phyloP scores from a whole-genome alignment of 169 alveolate species.

The Perkinsus olseni region DNA sequence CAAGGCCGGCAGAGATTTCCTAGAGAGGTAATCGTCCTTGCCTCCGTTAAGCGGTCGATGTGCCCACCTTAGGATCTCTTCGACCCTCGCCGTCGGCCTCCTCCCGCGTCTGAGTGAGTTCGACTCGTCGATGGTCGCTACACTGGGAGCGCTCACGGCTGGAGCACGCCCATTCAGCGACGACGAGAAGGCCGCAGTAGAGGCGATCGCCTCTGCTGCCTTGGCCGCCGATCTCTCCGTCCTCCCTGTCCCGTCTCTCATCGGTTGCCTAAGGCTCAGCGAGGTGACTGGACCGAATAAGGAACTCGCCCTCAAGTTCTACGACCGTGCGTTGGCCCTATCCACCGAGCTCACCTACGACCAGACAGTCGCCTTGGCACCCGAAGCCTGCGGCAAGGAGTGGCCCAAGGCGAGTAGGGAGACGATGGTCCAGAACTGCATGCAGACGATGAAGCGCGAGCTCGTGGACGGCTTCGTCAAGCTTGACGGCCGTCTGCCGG shows the following conservation, averaged over 20 bases:
- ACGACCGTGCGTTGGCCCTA: not conserved
- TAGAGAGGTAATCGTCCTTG: not conserved
- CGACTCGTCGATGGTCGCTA: not conserved
- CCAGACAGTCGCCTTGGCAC: not conserved
- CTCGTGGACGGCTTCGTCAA: not conserved
- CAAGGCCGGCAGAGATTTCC: not conserved
- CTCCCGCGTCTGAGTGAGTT: not conserved
- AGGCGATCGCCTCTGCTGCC: not conserved
- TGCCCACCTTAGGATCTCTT: not conserved
- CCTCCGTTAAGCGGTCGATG: not conserved
- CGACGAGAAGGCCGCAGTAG: not conserved
- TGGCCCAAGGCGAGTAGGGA: not conserved
- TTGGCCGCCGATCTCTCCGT: not conserved
- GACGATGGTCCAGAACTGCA: not conserved
- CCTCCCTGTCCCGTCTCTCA: not conserved
- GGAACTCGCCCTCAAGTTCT: not conserved
- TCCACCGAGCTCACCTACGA: not conserved
- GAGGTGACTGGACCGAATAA: not conserved
- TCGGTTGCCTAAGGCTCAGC: not conserved
- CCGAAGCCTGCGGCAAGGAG: not conserved
- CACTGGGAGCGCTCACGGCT: not conserved
- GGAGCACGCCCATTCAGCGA: not conserved
- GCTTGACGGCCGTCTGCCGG: not conserved
- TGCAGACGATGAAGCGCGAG: not conserved
- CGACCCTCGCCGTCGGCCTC: not conserved